A percentile compares a stretch with the other conserved stretches of the same genome.
phyloP scores from a whole-genome alignment of 345 rosid genomes.

The Eucalyptus tenuipes region DNA sequence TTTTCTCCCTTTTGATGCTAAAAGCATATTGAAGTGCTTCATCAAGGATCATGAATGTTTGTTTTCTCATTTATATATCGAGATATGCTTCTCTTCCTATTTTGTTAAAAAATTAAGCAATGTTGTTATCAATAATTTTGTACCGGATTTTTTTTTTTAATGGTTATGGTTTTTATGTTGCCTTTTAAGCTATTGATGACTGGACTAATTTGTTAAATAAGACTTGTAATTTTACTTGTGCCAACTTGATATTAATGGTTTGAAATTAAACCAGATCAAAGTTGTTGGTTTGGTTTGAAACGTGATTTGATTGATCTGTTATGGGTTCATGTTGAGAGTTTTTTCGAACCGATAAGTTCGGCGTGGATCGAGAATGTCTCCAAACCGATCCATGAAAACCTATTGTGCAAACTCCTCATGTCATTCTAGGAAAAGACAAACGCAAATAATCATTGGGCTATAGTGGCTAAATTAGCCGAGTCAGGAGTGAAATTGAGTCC shows the following conservation, averaged over 20 bases:
- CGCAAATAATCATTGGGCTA: background rate
- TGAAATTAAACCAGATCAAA: background rate
- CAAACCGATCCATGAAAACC: background rate
- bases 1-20: background rate
- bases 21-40: background rate
- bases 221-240: background rate
- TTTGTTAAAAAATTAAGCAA: background rate
- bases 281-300: background rate
- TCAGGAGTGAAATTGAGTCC: background rate
- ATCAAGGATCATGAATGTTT: background rate
- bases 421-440: background rate
- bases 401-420: background rate
- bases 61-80: background rate
- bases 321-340: background rate
- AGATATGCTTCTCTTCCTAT: background rate
- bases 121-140: background rate
- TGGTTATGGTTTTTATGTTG: background rate
- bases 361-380: background rate
- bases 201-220: background rate
- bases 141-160: background rate
- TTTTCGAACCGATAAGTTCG: background rate
- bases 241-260: background rate
- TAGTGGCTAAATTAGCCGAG: background rate
- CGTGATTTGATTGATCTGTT: background rate
- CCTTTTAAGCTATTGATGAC: background rate